Evolutionary conservation across 768 basidiomycete species (phyloP).

Genomic region (Coprinopsis sp.): DNA sequence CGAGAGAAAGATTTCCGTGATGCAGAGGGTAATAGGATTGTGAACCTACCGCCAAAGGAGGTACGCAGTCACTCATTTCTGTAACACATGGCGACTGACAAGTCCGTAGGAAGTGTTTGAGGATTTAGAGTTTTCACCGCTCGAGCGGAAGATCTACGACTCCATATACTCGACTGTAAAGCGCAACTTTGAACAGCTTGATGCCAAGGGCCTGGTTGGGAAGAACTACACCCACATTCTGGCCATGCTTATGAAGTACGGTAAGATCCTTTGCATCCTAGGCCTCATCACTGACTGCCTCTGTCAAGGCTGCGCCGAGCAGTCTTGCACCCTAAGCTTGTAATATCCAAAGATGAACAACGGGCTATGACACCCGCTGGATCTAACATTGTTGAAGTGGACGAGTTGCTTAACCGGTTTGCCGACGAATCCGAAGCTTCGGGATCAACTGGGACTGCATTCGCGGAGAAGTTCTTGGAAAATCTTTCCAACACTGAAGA

Average conservation of each 20-base stretch:
- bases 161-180: constrained; percentile 80
- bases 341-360: constrained; percentile 51
- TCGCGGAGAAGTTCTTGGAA: constrained; percentile 62
- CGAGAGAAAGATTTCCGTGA: constrained; percentile 94
- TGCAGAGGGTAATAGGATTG: constrained; percentile 78
- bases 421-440: constrained; percentile 31
- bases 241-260: constrained; percentile 91
- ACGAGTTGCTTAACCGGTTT: constrained; percentile 55
- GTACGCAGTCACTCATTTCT: constrained; percentile 27
- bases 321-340: constrained; percentile 85
- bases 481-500: constrained; percentile 54
- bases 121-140: constrained; percentile 69
- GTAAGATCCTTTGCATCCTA: constrained; percentile 6
- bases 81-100: background rate
- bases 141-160: constrained; percentile 87
- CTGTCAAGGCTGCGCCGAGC: constrained; percentile 74
- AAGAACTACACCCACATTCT: constrained; percentile 86
- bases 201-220: constrained; percentile 70
- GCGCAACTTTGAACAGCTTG: constrained; percentile 71
- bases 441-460: constrained; percentile 36
- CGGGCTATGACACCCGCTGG: constrained; percentile 31
- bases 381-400: constrained; percentile 48
- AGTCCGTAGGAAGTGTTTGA: constrained; percentile 56
- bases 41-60: constrained; percentile 84
- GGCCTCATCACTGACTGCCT: background rate